These are phyloP conservation scores for Colletotrichum echinochloae DNA, from an alignment of 2,329 filamentous ascomycete species.

Conservation along the genomic window DNA sequence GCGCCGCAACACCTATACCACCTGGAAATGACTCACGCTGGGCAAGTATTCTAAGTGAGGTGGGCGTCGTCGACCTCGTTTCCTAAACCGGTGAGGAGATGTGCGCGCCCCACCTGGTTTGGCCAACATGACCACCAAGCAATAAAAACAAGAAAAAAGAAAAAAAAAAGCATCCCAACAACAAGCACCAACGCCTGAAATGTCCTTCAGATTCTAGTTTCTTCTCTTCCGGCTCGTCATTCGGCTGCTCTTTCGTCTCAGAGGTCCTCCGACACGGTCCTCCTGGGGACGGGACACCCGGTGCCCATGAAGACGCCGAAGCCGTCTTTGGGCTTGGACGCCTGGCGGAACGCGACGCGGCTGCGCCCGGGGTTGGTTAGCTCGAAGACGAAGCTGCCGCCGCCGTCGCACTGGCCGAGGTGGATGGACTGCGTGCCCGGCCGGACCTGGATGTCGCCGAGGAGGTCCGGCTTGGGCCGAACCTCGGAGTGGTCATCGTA, in stretches of 20 bases:
- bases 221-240: slow-evolving; percentile 12
- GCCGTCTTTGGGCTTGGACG: slow-evolving; percentile 22
- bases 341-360: slow-evolving; percentile 39
- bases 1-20: slow-evolving; percentile 16
- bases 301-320: slow-evolving; percentile 35
- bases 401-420: slow-evolving; percentile 31
- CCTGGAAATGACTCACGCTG: slow-evolving; percentile 7
- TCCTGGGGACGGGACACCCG: slow-evolving; percentile 6
- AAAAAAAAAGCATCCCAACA: not conserved
- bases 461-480: slow-evolving; percentile 17
- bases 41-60: slow-evolving; percentile 15
- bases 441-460: slow-evolving; percentile 27
- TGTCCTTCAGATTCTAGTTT: slow-evolving; percentile 5
- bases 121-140: slow-evolving; percentile 7
- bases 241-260: not conserved
- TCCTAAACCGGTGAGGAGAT: not conserved
- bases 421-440: slow-evolving; percentile 35
- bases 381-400: slow-evolving; percentile 38
- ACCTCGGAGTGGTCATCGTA: slow-evolving; percentile 16
- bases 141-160: not conserved
- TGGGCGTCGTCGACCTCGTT: not conserved
- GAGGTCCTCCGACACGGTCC: slow-evolving; percentile 24
- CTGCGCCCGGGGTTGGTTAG: slow-evolving; percentile 31
- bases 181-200: not conserved
- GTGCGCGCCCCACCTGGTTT: slow-evolving; percentile 7